Evolutionary conservation across 1,284 basidiomycete species (phyloP), one percentile per base, ranked within the genome.

Genomic region (Phellinidium pouzarii): DNA sequence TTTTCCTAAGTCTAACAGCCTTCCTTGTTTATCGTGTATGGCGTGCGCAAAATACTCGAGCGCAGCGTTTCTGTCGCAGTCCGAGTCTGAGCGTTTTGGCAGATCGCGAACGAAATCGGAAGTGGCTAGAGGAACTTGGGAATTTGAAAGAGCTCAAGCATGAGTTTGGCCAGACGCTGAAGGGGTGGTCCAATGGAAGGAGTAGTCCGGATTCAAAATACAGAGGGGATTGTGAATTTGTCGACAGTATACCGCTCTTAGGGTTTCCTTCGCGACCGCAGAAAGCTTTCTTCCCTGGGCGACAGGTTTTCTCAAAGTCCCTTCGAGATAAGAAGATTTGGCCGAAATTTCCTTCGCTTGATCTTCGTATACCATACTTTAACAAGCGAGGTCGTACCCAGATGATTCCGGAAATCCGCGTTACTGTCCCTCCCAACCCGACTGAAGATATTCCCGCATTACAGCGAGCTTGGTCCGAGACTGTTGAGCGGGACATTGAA

Each of bases 111-210:
- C 27, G 20, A 25, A 48, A 48, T 29, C 36, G 47, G 14, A 36
- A 38, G 37, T 40, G 47, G 47, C 36, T 48, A 12, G 37, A 40
- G 20, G 47, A 40, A 11, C 47, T 48, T 23, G n/a, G 20, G 26
- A 19, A 17, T 27, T 5, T 48, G 22, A 48, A 40, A 26, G 34
- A 41, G 19, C 37, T 40, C n/a, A n/a, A n/a, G n/a, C n/a, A n/a
- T 19, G 47, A 36, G 17, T 22, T 48, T 3, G 23, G 8, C 1
- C 20, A 12, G 11, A 20, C 36, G 22, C 22, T 17, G 20, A 48
- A 17, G 9, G 14, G 27, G 36, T 38, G 14, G 8, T 36, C n/a
- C 14, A 17, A 22, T 2, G 17, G 47, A 7, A 40, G 47, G n/a
- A 27, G 23, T 8, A 7, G 20, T 26, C 17, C 40, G 4, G 47